A percentile compares a stretch with the other conserved stretches of the same genome.
phyloP scores from a whole-genome alignment of 176 grass and related monocot genomes.

The Alloteropsis semialata region DNA sequence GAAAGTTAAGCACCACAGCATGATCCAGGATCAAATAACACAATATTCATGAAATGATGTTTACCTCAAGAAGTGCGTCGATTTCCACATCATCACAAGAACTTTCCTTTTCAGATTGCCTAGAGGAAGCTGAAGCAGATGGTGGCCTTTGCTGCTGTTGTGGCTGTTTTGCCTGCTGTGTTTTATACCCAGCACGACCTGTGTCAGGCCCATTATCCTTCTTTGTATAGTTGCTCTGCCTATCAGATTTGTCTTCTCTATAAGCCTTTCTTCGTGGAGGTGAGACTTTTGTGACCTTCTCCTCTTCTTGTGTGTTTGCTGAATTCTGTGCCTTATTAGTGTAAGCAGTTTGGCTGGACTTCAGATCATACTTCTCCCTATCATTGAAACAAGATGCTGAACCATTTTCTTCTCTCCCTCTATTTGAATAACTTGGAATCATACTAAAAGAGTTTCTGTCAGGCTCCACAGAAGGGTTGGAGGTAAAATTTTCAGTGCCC shows the following conservation, averaged over 20 bases:
- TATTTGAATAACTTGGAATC: slow-evolving; percentile 69
- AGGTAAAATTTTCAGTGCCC: slow-evolving; percentile 51
- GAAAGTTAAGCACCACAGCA: not conserved
- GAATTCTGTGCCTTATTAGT: slow-evolving; percentile 62
- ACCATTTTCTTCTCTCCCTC: slow-evolving; percentile 61
- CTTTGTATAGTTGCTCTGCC: slow-evolving; percentile 59
- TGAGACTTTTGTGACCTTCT: slow-evolving; percentile 85
- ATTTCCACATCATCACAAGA: slow-evolving; percentile 88
- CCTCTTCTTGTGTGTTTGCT: slow-evolving; percentile 62
- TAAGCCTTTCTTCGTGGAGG: slow-evolving; percentile 81
- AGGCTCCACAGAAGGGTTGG: slow-evolving; percentile 52
- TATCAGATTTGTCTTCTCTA: slow-evolving; percentile 84
- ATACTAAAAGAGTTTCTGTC: slow-evolving; percentile 77
- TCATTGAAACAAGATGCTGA: slow-evolving; percentile 54
- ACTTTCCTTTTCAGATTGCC: slow-evolving; percentile 77
- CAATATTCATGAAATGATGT: slow-evolving; percentile 14
- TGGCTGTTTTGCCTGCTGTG: slow-evolving; percentile 49
- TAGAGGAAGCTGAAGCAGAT: slow-evolving; percentile 48
- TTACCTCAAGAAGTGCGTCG: slow-evolving; percentile 96
- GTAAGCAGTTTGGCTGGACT: slow-evolving; percentile 36
- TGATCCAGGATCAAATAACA: slow-evolving; percentile 6
- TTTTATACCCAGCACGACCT: slow-evolving; percentile 49
- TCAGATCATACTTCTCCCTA: slow-evolving; percentile 70
- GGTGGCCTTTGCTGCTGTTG: slow-evolving; percentile 60
- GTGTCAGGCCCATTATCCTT: slow-evolving; percentile 58